Base-by-base conservation (phyloP, 352 stramenopile species). In the Detonula confervacea region DNA sequence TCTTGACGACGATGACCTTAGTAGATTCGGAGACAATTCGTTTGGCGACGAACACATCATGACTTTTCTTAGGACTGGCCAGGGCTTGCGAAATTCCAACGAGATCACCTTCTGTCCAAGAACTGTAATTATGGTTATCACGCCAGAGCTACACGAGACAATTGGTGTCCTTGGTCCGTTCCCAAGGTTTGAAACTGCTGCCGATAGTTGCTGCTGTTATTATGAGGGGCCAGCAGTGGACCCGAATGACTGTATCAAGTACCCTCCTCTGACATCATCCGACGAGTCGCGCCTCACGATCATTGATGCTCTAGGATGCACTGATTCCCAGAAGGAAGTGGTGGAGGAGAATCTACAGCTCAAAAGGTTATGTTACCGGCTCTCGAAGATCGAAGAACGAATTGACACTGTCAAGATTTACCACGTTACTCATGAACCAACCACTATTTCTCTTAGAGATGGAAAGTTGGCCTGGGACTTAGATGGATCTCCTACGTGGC, bases 381-480 rank as follows among this genome's bases (percentile, higher is more conserved):
- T 63, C 24, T 16, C 16, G 18, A 39, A 27, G 29, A 47, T 63
- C 8, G 29, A 63, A 22, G 9, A 63, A 9, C 20, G 35, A 30
- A 44, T 63, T 47, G 55, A 30, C 18, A 46, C 27, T 16, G 27
- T 63, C 6, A 30, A 63, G 27, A 63, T 63, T 42, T 20, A 3
- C 5, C n/a, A n/a, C n/a, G 16, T 16, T 46, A 35, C 55, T 25
- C 27, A 22, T 14, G 22, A 24, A 11, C 22, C 20, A n/a, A 25
- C 29, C 27, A 46, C 25, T 3, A 1, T 63, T 30, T 63, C 29
- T 7, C 55, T 46, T 11, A 47, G 22, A 30, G 55, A 63, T 46
- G 55, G 55, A 20, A 30, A 63, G 0, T 22, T 63, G 18, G 5
- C 11, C 5, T 42, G 33, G 33, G 33, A 61, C 12, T 0, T 24